Base-by-base conservation (phyloP, 2,329 filamentous ascomycete species). In the Arthrobotrys conoides region DNA sequence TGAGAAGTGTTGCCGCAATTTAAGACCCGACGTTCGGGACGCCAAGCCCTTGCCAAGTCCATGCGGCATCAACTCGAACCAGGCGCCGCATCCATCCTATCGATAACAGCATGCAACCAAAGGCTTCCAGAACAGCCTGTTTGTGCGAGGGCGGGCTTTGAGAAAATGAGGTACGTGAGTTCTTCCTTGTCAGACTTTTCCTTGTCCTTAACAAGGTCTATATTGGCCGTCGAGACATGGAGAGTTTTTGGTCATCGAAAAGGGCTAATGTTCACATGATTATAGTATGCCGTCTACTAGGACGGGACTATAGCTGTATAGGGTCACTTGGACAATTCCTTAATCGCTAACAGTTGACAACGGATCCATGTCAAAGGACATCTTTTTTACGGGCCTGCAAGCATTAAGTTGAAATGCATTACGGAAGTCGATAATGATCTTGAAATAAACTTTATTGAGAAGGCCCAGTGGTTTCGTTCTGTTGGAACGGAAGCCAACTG, bases 81-180 rank as follows among this genome's bases (percentile, higher is more conserved):
- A 12, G 49, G 30, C 16, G 67, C 67, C 67, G 67, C 68, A 71
- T 71, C 48, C 68, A 46, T 57, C 48, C 36, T 64, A 71, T 71
- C 68, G 68, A 71, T 55, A 71, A 55, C 68, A 20, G 63, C 48
- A 41, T 49, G 46, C 46, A 55, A 44, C 9, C 48, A 33, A 9
- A 33, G 33, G 36, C 48, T 64, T 71, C 68, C 57, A 71, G 57
- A 71, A 70, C 57, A 61, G 53, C n/a, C 41, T 61, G 53, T 16
- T 59, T 59, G 16, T 22, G 49, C n/a, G 41, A 22, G 41, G 53
- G 53, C 18, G 36, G 20, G 14, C 41, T 57, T 53, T 18, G 33
- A 46, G 44, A 46, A 46, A 46, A 9, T 36, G 27, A 53, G 33
- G 68, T 65, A 36, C 5, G 68, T 38, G 1, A 18, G 20, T 2